Percentiles rank a stretch among this genome's conserved stretches.
Evolutionary conservation across 768 basidiomycete species (phyloP).

Genomic region (Suillus placidus): DNA sequence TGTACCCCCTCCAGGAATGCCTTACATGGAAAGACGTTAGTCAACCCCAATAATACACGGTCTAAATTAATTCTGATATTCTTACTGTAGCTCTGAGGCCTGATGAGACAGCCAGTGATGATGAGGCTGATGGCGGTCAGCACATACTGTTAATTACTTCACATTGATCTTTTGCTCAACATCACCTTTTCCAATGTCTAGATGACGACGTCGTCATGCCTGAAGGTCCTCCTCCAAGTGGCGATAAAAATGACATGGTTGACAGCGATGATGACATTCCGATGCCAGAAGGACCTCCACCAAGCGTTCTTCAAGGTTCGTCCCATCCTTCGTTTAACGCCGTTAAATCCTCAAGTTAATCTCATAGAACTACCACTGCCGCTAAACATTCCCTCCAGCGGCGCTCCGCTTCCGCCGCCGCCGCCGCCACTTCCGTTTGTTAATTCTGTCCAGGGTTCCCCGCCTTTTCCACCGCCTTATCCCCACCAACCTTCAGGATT

Average conservation of each 20-base stretch:
- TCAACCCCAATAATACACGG: conserved; percentile 14
- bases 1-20: conserved; percentile 95
- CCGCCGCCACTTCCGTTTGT: conserved; percentile 24
- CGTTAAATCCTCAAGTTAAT: conserved; percentile 7
- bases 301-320: conserved; percentile 32
- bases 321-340: background rate
- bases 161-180: conserved; percentile 4
- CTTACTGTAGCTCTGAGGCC: conserved; percentile 53
- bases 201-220: conserved; percentile 73
- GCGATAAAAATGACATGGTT: conserved; percentile 38
- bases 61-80: conserved; percentile 2
- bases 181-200: conserved; percentile 16
- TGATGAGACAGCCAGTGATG: conserved; percentile 66
- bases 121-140: conserved; percentile 52
- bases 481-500: conserved; percentile 24
- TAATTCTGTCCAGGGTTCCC: conserved; percentile 15
- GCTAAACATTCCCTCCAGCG: background rate
- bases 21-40: conserved; percentile 87
- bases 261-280: conserved; percentile 83
- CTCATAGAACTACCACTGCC: conserved; percentile 16
- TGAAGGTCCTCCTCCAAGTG: conserved; percentile 58
- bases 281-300: conserved; percentile 85
- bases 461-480: conserved; percentile 20
- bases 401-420: conserved; percentile 27
- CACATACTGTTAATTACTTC: conserved; percentile 2